phyloP scores from a whole-genome alignment of 768 basidiomycete genomes.

The Xerocomellus chrysenteron region DNA sequence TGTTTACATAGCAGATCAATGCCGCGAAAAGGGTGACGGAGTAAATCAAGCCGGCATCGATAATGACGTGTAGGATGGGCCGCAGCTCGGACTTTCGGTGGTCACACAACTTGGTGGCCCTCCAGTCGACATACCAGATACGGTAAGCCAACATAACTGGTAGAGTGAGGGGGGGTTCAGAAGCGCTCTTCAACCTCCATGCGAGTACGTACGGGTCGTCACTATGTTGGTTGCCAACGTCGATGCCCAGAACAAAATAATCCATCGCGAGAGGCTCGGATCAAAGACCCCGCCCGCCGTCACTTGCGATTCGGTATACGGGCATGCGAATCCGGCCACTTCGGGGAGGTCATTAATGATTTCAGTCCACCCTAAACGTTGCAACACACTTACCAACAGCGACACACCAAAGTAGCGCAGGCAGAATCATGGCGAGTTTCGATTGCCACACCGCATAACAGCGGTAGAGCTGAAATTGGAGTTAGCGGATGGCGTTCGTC shows the following conservation, averaged over 20 bases:
- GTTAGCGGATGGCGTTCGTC: not conserved
- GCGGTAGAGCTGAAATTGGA: conserved; percentile 22
- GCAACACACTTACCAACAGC: conserved; percentile 18
- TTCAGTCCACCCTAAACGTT: not conserved
- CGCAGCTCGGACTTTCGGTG: conserved; percentile 8
- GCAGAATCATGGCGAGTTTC: conserved; percentile 25
- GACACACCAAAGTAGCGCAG: conserved; percentile 30
- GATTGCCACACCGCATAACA: conserved; percentile 36
- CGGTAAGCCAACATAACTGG: conserved; percentile 30
- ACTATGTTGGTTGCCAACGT: conserved; percentile 35
- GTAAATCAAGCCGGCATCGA: conserved; percentile 41
- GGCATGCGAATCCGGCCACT: conserved; percentile 22
- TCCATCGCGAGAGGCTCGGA: conserved; percentile 30
- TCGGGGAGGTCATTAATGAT: not conserved
- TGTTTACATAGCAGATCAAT: conserved; percentile 28
- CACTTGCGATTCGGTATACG: conserved; percentile 14
- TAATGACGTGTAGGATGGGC: conserved; percentile 28
- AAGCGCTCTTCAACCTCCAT: not conserved
- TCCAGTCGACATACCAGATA: conserved; percentile 31
- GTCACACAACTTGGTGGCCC: conserved; percentile 15
- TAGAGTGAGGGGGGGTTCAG: not conserved
- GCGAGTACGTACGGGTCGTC: conserved; percentile 27
- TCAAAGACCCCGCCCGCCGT: conserved; percentile 26
- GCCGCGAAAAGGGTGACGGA: conserved; percentile 35
- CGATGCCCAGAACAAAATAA: conserved; percentile 32